Evolutionary conservation across 1,139 yeast species (phyloP).

Genomic region (Diutina rugosa): DNA sequence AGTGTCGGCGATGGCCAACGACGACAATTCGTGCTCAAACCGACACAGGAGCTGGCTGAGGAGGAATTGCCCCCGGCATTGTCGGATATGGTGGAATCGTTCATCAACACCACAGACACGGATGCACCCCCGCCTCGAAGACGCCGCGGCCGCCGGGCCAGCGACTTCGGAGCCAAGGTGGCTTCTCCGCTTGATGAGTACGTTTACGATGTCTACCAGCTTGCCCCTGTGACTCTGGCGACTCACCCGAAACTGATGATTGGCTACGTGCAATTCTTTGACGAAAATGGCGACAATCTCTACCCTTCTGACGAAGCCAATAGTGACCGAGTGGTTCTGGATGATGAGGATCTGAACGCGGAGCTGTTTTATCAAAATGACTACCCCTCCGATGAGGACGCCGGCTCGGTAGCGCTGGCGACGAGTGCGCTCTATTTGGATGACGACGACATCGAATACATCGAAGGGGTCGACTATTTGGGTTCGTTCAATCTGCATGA

Average conservation of each 20-base stretch:
- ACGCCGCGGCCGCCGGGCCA: background rate
- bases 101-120: slow-evolving; percentile 18
- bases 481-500: slow-evolving; percentile 5
- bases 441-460: slow-evolving; percentile 6
- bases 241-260: slow-evolving; percentile 39
- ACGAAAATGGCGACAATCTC: slow-evolving; percentile 43
- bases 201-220: slow-evolving; percentile 75
- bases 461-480: slow-evolving; percentile 6
- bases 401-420: slow-evolving; percentile 18
- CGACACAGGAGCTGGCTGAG: background rate
- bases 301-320: slow-evolving; percentile 39
- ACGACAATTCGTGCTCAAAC: background rate
- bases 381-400: slow-evolving; percentile 89
- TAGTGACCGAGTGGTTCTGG: slow-evolving; percentile 14
- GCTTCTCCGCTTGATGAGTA: slow-evolving; percentile 43
- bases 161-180: background rate
- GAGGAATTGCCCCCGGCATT: slow-evolving; percentile 22
- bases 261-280: slow-evolving; percentile 57
- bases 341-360: slow-evolving; percentile 76
- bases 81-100: slow-evolving; percentile 53
- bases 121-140: background rate
- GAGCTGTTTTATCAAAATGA: slow-evolving; percentile 89
- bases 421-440: slow-evolving; percentile 6
- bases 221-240: slow-evolving; percentile 31
- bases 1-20: background rate